Conservation (phyloP, 2,329 filamentous ascomycete species). For the Fusarium humuli region DNA sequence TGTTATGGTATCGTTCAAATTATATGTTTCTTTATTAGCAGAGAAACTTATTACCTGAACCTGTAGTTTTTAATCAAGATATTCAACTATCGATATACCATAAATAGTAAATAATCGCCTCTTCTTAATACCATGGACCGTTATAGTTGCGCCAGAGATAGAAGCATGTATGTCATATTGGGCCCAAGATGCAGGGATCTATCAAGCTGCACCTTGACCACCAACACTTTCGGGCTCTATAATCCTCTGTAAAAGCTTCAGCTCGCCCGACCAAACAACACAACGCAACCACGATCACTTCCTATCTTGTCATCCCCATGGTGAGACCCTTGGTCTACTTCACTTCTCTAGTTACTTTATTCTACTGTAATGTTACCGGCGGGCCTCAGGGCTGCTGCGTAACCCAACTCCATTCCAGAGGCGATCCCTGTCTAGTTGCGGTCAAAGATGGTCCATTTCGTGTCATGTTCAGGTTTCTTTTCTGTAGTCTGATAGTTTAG, state of each 20-base stretch:
- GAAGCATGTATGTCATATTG: conserved; percentile 18
- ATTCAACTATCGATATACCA: conserved; percentile 9
- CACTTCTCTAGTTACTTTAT: neutral
- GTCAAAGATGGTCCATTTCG: conserved; percentile 13
- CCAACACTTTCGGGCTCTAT: neutral
- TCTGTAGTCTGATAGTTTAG: conserved; percentile 16
- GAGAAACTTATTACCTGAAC: neutral
- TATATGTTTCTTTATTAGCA: neutral
- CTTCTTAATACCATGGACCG: conserved; percentile 6
- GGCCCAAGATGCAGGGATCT: conserved; percentile 40
- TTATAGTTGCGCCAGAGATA: conserved; percentile 7
- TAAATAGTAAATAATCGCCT: conserved; percentile 20
- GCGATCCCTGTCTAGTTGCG: conserved; percentile 30
- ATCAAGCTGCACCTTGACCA: conserved; percentile 33
- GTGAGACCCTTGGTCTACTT: conserved; percentile 26
- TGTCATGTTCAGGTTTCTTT: conserved; percentile 12
- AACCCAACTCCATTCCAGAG: conserved; percentile 14
- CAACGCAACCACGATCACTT: conserved; percentile 18
- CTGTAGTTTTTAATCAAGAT: neutral
- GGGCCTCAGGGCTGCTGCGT: conserved; percentile 35
- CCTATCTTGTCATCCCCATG: conserved; percentile 16
- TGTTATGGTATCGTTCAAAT: neutral
- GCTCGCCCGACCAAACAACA: conserved; percentile 22
- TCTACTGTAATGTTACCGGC: conserved; percentile 1
- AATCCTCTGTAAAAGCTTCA: conserved; percentile 5